phyloP scores from a whole-genome alignment of 345 rosid species.

The Hibiscus tridactylites region DNA sequence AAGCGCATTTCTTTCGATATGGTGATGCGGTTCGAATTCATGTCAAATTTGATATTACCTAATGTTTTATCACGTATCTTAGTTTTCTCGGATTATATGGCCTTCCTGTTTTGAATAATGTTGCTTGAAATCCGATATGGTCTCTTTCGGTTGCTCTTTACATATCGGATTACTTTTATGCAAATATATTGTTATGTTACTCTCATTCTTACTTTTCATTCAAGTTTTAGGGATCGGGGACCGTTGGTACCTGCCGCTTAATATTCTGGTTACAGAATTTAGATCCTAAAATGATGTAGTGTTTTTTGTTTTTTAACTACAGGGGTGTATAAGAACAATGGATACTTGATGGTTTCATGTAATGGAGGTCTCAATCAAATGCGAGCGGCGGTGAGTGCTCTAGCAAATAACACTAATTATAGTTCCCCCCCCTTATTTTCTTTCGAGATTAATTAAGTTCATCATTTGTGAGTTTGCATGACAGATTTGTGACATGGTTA shows the following conservation, averaged over 20 bases:
- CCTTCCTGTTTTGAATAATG: too few relatives aligned
- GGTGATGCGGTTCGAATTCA: too few relatives aligned
- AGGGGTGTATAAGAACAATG: slow-evolving; percentile 94
- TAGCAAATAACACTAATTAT: not conserved
- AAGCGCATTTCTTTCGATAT: too few relatives aligned
- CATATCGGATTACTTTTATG: too few relatives aligned
- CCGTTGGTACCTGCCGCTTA: not conserved
- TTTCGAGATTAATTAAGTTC: not conserved
- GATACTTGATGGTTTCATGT: slow-evolving; percentile 88
- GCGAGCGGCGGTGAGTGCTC: slow-evolving; percentile 69
- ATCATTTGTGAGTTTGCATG: slow-evolving; percentile 4
- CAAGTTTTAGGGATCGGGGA: not conserved
- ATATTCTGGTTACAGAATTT: not conserved
- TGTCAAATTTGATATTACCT: too few relatives aligned
- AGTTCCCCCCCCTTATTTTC: not conserved
- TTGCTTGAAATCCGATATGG: too few relatives aligned
- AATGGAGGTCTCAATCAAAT: slow-evolving; percentile 94
- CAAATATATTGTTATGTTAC: not conserved
- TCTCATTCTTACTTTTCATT: not conserved
- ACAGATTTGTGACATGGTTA: slow-evolving; percentile 89
- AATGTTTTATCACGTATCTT: too few relatives aligned
- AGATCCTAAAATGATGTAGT: not conserved
- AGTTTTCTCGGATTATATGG: too few relatives aligned
- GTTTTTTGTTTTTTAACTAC: not conserved
- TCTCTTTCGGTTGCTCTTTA: too few relatives aligned